Evolutionary conservation across 305 asterid genomes (phyloP), one percentile per base, ranked within the genome.

Genomic region (Ajuga reptans): DNA sequence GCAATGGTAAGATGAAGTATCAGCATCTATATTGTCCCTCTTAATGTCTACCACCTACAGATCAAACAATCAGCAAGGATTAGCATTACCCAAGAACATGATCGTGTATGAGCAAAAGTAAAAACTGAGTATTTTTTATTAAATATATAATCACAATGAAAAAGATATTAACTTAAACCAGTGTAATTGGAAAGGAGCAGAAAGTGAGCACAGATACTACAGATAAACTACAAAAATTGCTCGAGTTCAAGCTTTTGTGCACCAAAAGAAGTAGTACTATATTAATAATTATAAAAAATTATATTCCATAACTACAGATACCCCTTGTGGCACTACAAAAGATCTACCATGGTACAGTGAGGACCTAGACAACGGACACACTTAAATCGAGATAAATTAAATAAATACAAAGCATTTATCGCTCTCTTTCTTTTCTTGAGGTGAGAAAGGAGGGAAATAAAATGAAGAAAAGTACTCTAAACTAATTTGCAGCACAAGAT

Each of bases 1-100:
- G 97, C 89, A 84, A 74, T 92, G 98, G 75, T 85, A 92, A 39
- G 95, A 84, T 34, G 95, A 81, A 39, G 92, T 79, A 74, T 90
- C 97, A 33, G 66, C 80, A 10, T 89, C 96, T 65, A 81, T 46
- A 72, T 66, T 58, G 76, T 81, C 89, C 66, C 29, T 76, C 68
- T 76, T 85, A 47, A 87, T 77, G 68, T 87, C 85, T 65, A 81
- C 88, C 72, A 81, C 96, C 99, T 93, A 80, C 68, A 14, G 43
- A 77, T 71, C 61, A 74, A 75, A 68, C 72, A 67, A 58, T 60
- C 61, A 64, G 45, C 17, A 56, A 66, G 65, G 64, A 37, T 49
- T 27, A 45, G 62, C 39, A 31, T 36, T 42, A 33, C 29, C 0
- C 41, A 43, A 34, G 34, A 54, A 50, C 18, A 33, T 51, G 67